phyloP scores from a whole-genome alignment of 2,329 filamentous ascomycete species.

The Colletotrichum musicola region DNA sequence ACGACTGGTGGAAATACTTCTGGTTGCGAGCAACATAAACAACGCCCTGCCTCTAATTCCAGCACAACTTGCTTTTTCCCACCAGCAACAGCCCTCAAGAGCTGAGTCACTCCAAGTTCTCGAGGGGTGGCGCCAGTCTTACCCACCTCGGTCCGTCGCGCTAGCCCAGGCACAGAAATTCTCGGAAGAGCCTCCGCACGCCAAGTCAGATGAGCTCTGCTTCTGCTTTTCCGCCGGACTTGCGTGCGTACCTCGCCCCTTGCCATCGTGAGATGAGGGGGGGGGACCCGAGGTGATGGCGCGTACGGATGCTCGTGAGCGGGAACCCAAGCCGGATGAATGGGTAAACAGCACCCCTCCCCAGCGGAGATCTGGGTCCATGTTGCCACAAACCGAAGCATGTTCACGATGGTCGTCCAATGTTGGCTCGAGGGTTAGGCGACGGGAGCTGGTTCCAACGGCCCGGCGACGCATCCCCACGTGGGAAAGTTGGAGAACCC shows the following conservation, averaged over 20 bases:
- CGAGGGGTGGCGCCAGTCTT: background rate
- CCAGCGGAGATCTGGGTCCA: background rate
- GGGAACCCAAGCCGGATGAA: slow-evolving; percentile 17
- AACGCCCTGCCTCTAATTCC: too few relatives aligned
- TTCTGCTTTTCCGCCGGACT: slow-evolving; percentile 6
- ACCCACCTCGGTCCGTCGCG: slow-evolving; percentile 1
- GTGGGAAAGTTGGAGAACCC: slow-evolving; percentile 6
- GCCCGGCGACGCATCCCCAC: slow-evolving; percentile 21
- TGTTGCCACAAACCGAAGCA: background rate
- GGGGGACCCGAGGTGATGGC: background rate
- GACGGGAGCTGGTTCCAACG: slow-evolving; percentile 10
- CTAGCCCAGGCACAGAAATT: slow-evolving; percentile 35
- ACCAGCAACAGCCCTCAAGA: too few relatives aligned
- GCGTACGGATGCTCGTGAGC: background rate
- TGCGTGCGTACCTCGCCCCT: background rate
- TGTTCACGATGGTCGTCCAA: background rate
- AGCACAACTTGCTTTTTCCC: too few relatives aligned
- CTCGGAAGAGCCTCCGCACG: slow-evolving; percentile 30
- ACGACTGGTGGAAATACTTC: slow-evolving; percentile 27
- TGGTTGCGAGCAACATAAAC: background rate
- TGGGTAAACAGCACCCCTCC: background rate
- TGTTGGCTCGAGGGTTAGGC: background rate
- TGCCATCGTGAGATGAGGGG: too few relatives aligned
- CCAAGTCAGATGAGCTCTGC: slow-evolving; percentile 10
- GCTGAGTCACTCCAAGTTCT: too few relatives aligned